These are phyloP conservation scores for Canariomyces notabilis DNA, from an alignment of 2,329 filamentous ascomycete genomes.

Conservation along the genomic window DNA sequence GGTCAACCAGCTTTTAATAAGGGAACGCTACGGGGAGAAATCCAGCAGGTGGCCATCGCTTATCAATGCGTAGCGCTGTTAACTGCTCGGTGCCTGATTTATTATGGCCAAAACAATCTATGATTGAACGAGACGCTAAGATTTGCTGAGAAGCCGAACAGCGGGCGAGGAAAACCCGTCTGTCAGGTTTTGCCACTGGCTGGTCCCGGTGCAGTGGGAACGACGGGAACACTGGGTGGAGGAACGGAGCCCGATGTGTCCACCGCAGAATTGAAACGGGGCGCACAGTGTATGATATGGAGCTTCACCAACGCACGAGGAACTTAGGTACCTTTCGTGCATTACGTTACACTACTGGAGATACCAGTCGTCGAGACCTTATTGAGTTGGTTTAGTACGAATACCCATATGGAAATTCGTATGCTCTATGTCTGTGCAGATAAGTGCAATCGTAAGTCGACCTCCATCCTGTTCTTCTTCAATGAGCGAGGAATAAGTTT, in stretches of 20 bases:
- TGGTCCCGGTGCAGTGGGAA: constrained; percentile 14
- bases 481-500: no score
- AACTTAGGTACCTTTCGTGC: neutral
- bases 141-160: no score
- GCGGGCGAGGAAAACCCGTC: neutral
- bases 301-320: no score
- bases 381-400: no score
- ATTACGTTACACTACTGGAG: no score
- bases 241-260: neutral
- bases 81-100: neutral
- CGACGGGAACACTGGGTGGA: neutral
- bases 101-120: neutral
- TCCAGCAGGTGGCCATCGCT: neutral
- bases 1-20: neutral
- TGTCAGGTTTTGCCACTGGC: constrained; percentile 11
- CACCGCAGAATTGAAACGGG: neutral
- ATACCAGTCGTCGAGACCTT: no score
- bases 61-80: neutral
- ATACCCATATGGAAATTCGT: no score
- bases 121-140: neutral
- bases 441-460: no score
- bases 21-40: neutral
- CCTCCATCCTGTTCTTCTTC: no score
- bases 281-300: neutral
- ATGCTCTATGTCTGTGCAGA: no score